Percentiles rank a stretch among this genome's conserved stretches.
Evolutionary conservation across 306 rosid genomes (phyloP).

Genomic region (Gastrolobium bilobum): DNA sequence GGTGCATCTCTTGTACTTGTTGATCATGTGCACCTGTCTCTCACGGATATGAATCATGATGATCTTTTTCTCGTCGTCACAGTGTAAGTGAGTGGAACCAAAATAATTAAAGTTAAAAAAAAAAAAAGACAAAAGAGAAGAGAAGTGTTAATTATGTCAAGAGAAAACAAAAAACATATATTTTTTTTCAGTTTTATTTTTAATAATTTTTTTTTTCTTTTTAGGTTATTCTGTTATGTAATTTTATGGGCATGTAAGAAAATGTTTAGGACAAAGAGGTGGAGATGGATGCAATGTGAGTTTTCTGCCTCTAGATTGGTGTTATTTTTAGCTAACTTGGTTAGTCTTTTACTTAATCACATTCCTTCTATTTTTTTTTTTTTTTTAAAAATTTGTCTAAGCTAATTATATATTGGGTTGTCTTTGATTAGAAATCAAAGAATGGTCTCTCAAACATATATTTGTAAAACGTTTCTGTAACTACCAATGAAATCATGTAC

Average conservation of each 20-base stretch:
- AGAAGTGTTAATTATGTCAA: slow-evolving; percentile 2
- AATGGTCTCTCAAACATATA: slow-evolving; percentile 1
- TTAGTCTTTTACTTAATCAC: neutral
- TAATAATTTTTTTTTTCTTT: neutral
- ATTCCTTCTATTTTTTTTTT: neutral
- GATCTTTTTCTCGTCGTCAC: slow-evolving; percentile 2
- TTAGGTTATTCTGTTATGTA: slow-evolving; percentile 45
- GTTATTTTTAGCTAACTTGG: slow-evolving; percentile 10
- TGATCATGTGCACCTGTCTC: slow-evolving; percentile 53
- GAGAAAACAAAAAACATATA: neutral
- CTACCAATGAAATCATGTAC: neutral
- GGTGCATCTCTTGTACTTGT: slow-evolving; percentile 84
- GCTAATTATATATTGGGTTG: neutral
- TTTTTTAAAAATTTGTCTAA: neutral
- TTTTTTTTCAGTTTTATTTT: neutral
- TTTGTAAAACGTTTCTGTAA: neutral
- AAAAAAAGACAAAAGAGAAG: neutral
- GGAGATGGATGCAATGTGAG: slow-evolving; percentile 31
- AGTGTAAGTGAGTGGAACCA: slow-evolving; percentile 10
- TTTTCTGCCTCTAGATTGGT: slow-evolving; percentile 37
- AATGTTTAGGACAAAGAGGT: slow-evolving; percentile 29
- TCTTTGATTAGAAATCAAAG: neutral
- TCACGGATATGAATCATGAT: slow-evolving; percentile 8
- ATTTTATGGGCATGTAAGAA: slow-evolving; percentile 40
- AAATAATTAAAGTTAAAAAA: slow-evolving; percentile 21